Evolutionary conservation across 805 yeast genomes (phyloP).

Genomic region (Saccharomyces eubayanus): DNA sequence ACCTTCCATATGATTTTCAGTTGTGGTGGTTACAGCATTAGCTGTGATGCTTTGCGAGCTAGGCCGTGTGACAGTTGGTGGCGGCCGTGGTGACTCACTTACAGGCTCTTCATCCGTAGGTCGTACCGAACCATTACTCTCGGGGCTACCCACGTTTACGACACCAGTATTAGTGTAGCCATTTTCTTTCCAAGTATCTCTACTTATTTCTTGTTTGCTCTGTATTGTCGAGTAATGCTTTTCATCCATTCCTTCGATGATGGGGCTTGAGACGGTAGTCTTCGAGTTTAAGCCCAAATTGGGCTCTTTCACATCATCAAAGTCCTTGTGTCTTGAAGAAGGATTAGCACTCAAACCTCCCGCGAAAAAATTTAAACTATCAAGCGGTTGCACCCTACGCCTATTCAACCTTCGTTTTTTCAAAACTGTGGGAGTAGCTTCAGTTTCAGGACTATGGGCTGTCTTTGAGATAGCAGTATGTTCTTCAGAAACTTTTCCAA

Average conservation of each 20-base stretch:
- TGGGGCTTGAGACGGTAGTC: not conserved
- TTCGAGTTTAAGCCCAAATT: not conserved
- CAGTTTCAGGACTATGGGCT: not conserved
- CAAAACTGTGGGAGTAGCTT: not conserved
- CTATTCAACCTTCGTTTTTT: constrained; percentile 20
- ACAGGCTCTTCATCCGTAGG: not conserved
- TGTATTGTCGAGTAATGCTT: not conserved
- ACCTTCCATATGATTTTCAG: not conserved
- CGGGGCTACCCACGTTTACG: not conserved
- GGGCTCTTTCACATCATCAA: not conserved
- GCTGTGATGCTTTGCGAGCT: not conserved
- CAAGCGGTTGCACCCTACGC: constrained; percentile 28
- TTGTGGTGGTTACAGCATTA: not conserved
- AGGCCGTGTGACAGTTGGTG: not conserved
- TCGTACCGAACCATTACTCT: not conserved
- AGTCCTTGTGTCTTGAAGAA: not conserved
- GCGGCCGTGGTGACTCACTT: not conserved
- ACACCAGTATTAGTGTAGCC: not conserved
- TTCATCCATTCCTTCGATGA: not conserved
- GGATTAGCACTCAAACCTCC: constrained; percentile 26
- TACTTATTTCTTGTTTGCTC: not conserved
- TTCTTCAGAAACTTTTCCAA: not conserved
- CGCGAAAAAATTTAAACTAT: constrained; percentile 33
- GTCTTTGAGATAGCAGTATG: not conserved
- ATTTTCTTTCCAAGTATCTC: not conserved